Percentiles rank a stretch among this genome's conserved stretches.
phyloP scores from a whole-genome alignment of 139 green algal species.

The Chlamydomonas sp. region DNA sequence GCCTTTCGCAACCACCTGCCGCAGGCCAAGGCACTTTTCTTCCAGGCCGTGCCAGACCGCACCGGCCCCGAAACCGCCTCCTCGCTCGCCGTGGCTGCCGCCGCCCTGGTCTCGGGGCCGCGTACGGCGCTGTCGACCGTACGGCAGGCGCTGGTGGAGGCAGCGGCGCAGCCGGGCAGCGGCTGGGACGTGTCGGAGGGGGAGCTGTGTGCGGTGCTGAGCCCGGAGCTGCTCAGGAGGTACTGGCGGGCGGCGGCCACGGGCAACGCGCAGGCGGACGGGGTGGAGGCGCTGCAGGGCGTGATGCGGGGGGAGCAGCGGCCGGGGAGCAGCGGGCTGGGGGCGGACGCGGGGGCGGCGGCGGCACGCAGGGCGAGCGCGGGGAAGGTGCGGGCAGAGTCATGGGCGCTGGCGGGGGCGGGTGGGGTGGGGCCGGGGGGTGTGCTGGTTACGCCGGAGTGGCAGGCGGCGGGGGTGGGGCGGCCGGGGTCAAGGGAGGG shows the following conservation, averaged over 20 bases:
- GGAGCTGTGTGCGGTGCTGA: slow-evolving; percentile 19
- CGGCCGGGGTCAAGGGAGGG: too few species aligned
- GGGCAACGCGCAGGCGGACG: background rate
- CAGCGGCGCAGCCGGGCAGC: slow-evolving; percentile 25
- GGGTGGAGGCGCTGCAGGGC: background rate
- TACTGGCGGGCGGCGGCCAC: background rate
- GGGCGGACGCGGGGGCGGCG: too few species aligned
- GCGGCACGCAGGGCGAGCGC: too few species aligned
- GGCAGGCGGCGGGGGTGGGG: too few species aligned
- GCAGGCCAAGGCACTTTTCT: slow-evolving; percentile 33
- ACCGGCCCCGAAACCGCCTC: background rate
- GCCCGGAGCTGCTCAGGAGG: background rate
- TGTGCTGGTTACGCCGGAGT: too few species aligned
- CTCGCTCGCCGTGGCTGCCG: background rate
- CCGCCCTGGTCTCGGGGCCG: slow-evolving; percentile 8
- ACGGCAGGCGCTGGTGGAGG: slow-evolving; percentile 12
- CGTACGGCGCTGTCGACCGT: slow-evolving; percentile 13
- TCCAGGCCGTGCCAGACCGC: background rate
- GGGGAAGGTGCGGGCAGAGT: too few species aligned
- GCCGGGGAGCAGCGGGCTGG: too few species aligned
- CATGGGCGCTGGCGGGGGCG: too few species aligned
- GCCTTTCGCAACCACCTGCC: slow-evolving; percentile 22
- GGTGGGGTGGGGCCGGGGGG: too few species aligned
- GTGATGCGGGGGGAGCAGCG: background rate
- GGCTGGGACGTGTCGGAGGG: slow-evolving; percentile 36